Evolutionary conservation across 148 eudicot genomes (phyloP).

Genomic region (Fagopyrum esculentum): DNA sequence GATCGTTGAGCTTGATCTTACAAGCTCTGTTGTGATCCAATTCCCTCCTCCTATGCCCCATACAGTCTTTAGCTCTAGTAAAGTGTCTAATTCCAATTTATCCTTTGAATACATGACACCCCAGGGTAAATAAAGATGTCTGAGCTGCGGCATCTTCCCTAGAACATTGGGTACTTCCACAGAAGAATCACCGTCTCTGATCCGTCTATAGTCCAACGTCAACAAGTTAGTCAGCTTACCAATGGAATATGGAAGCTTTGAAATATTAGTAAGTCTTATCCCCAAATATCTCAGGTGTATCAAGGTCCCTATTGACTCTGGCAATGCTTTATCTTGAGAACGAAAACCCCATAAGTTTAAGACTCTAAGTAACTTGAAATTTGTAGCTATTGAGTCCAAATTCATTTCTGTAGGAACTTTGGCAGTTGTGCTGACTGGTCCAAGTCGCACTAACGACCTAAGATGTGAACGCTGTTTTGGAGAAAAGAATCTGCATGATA

Average conservation of each 20-base stretch:
- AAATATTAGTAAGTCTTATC: not conserved
- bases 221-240: not conserved
- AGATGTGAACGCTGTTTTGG: not conserved
- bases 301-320: constrained; percentile 1
- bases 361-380: constrained; percentile 4
- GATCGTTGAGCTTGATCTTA: not conserved
- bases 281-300: constrained; percentile 8
- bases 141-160: constrained; percentile 3
- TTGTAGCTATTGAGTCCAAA: not conserved
- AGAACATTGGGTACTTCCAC: not conserved
- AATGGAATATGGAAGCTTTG: not conserved
- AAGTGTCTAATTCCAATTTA: not conserved
- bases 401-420: not conserved
- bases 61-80: not conserved
- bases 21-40: not conserved
- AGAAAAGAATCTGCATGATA: not conserved
- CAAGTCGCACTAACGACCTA: not conserved
- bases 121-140: constrained; percentile 3
- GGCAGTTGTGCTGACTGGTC: not conserved
- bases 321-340: not conserved
- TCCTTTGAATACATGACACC: not conserved
- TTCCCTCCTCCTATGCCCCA: constrained; percentile 7
- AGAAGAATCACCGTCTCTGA: not conserved
- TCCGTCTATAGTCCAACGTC: constrained; percentile 1
- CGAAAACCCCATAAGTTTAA: not conserved